A percentile compares a stretch with the other conserved stretches of the same genome.
phyloP scores from a whole-genome alignment of 2,329 filamentous ascomycete genomes.

The Colletotrichum lentis region DNA sequence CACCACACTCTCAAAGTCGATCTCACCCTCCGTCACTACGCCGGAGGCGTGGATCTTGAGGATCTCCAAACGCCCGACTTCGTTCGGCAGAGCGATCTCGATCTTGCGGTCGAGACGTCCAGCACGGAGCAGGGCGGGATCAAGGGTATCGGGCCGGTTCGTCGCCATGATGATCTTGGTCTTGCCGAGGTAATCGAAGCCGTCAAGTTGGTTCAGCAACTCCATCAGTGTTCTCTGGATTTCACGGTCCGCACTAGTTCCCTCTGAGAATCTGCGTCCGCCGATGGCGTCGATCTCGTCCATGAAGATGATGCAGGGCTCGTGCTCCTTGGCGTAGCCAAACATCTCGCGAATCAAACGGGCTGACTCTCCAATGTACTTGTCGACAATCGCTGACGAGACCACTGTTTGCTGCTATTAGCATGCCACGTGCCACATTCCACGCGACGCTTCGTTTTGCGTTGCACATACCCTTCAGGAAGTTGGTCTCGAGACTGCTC shows the following conservation, averaged over 20 bases:
- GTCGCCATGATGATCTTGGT: slow-evolving; percentile 99
- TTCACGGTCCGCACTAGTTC: slow-evolving; percentile 95
- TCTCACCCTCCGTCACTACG: slow-evolving; percentile 89
- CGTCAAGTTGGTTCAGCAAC: slow-evolving; percentile 96
- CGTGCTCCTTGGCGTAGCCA: slow-evolving; percentile 98
- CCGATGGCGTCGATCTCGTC: slow-evolving; percentile 99
- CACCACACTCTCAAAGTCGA: slow-evolving; percentile 98
- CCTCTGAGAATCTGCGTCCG: slow-evolving; percentile 94
- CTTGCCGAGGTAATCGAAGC: slow-evolving; percentile 98
- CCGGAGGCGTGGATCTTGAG: slow-evolving; percentile 94
- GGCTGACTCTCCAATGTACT: slow-evolving; percentile 98
- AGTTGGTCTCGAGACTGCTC: slow-evolving; percentile 96
- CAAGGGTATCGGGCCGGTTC: slow-evolving; percentile 94
- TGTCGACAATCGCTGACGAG: slow-evolving; percentile 98
- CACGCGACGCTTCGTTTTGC: too few species aligned
- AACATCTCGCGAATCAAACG: slow-evolving; percentile 99
- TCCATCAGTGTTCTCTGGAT: slow-evolving; percentile 99
- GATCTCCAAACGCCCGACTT: slow-evolving; percentile 95
- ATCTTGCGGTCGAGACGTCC: slow-evolving; percentile 97
- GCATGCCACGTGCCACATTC: slow-evolving; percentile 13
- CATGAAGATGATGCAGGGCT: slow-evolving; percentile 99
- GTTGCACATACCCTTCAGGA: slow-evolving; percentile 81
- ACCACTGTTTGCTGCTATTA: slow-evolving; percentile 70
- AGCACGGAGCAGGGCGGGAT: slow-evolving; percentile 89
- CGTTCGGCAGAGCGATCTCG: slow-evolving; percentile 95